Evolutionary conservation across 345 rosid genomes (phyloP), one percentile per base, ranked within the genome.

Genomic region (Isatis tinctoria): DNA sequence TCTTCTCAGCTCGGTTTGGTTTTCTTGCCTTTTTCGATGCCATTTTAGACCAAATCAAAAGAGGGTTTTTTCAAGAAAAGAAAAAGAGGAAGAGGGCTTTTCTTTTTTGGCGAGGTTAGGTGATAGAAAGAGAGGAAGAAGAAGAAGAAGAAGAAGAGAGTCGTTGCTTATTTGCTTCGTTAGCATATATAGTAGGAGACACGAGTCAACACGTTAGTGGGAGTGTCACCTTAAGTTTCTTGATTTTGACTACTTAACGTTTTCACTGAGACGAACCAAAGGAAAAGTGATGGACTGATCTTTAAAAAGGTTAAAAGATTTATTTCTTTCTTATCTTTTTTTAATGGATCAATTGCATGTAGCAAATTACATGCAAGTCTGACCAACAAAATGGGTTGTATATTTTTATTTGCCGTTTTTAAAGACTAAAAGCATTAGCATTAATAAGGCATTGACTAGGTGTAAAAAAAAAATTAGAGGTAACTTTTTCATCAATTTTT

Each of bases 1-100:
- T 60, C 13, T 60, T 78, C 35, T 45, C 62, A 13, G 65, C 18
- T 43, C 59, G 70, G 32, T 63, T 73, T 68, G 78, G 47, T 67
- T 73, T 78, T 44, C 74, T 78, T 78, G 71, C 30, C 32, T 64
- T 76, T 24, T 70, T 76, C 8, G 80, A 76, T 63, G 80, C 61
- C 80, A 76, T 76, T 56, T 28, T 76, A 63, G 60, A 75, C 69
- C 67, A 60, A 60, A 67, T 10, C 62, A 30, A 75, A 61, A 69
- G 51, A 26, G 41, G 14, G 9, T 26, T 70, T 44, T 10, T 33
- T 5, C 33, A 60, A 3, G 14, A 35, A 36, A 60, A 4, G 22
- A 36, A 49, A 28, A 60, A 53, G 17, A 53, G 16, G 59, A 53
- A 28, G 60, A 48, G 10, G 0, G 10, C 9, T 13, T 45, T 9